Evolutionary conservation across 2,329 filamentous ascomycete genomes (phyloP), one percentile per base, ranked within the genome.

Genomic region (Colletotrichum phormii): DNA sequence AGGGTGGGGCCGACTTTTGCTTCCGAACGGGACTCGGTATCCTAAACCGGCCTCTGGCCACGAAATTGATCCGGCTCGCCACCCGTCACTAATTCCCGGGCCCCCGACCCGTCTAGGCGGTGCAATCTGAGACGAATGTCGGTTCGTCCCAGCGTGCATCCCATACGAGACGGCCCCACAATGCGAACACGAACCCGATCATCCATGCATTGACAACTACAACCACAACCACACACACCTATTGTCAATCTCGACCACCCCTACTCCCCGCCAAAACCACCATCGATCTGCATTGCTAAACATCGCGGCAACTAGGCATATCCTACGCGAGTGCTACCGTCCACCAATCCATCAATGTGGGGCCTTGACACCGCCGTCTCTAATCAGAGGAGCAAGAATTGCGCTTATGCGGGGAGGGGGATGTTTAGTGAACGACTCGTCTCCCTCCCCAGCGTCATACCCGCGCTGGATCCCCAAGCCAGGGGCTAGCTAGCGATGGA

Each of bases 111-210:
- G 15, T 9, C 31, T n/a, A 11, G 13, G 15, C 54, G 18, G 18
- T 49, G 42, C 42, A 49, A 49, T 29, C 13, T 29, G 58, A 15
- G 35, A 29, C 49, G n/a, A n/a, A 60, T 49, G 42, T 49, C 18
- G 42, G 61, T 53, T 58, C 61, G n/a, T 70, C 54, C 61, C 61
- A 18, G 37, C 42, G 24, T 22, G 33, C 33, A n/a, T 53, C 46
- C 13, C n/a, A 24, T 26, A 66, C 67, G 62, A 71, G 51, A 53
- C 57, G 29, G 24, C 26, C 42, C 64, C 51, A 67, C 18, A 60
- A 64, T 70, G 7, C 70, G 70, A 72, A 72, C 42, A 12, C 70
- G 70, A 72, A 72, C 24, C 57, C 64, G 64, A 72, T 4, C 37
- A 60, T 29, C 69, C 64, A 31, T 71, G 69, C 5, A n/a, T 49